A percentile compares a stretch with the other conserved stretches of the same genome.
Evolutionary conservation across 306 rosid genomes (phyloP).

Genomic region (Calophaca sinica): DNA sequence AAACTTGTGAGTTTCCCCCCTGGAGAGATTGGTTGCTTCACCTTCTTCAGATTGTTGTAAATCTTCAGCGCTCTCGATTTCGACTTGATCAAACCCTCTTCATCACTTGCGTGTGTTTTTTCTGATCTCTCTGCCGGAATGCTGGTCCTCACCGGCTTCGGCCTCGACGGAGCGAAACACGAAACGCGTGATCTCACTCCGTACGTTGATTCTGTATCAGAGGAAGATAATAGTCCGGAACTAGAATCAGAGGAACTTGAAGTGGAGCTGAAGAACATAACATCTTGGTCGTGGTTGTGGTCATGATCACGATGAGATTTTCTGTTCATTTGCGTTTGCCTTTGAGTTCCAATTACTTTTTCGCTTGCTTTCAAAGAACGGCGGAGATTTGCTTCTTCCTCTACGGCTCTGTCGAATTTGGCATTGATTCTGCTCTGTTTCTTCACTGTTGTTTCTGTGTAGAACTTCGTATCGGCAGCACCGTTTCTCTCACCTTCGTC

Average conservation of each 20-base stretch:
- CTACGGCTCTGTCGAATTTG: constrained; percentile 35
- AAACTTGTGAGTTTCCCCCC: constrained; percentile 78
- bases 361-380: constrained; percentile 52
- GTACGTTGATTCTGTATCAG: constrained; percentile 77
- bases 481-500: constrained; percentile 60
- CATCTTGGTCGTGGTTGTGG: constrained; percentile 52
- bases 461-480: constrained; percentile 52
- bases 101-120: constrained; percentile 20
- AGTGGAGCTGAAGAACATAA: constrained; percentile 68
- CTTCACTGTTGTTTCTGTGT: constrained; percentile 49
- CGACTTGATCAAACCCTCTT: constrained; percentile 60
- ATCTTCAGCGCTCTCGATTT: constrained; percentile 82
- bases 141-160: constrained; percentile 59
- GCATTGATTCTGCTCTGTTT: constrained; percentile 54
- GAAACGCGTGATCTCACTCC: constrained; percentile 53
- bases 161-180: constrained; percentile 61
- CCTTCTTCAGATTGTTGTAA: constrained; percentile 80
- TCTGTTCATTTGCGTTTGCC: not conserved
- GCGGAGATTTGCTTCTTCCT: constrained; percentile 45
- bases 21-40: constrained; percentile 91
- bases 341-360: constrained; percentile 23
- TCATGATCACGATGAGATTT: constrained; percentile 46
- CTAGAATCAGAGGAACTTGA: constrained; percentile 89
- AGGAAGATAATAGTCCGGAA: constrained; percentile 78
- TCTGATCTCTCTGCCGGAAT: constrained; percentile 44